Base-by-base conservation (phyloP, 208 protist species). In the Leishmania lainsoni region DNA sequence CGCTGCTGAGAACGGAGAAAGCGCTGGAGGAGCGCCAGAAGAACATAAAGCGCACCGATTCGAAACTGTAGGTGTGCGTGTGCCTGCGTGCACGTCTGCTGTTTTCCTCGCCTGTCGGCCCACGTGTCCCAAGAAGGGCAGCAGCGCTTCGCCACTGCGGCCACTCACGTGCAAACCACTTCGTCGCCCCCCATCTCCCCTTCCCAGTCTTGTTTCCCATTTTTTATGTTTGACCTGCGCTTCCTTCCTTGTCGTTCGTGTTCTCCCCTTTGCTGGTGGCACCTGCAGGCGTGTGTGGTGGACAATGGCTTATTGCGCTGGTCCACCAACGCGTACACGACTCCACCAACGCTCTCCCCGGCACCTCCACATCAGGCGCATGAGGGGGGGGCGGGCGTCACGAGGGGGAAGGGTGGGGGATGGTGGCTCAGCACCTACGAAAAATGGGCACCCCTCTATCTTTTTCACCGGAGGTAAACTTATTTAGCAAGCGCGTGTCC, bases 1-100 rank as follows among this genome's bases (percentile, higher is more conserved):
- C 90, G 39, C 81, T 98, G 17, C 87, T 92, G 76, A 83, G 90
- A 76, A 85, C 81, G 32, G 92, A 97, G 84, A 83, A 92, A 69
- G 89, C 90, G 26, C 86, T 97, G 29, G 76, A 80, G 61, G 76
- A 86, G 65, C 89, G 90, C 10, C 92, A 94, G 88, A 66, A 49
- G 29, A 87, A 91, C 80, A 86, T 86, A 48, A 84, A 84, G 76
- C 48, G 51, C 20, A 66, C 66, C 26, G 22, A 56, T 35, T 61
- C 89, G 14, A 91, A 92, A 79, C 76, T 91, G 79, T 94, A 87
- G 81, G 35, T n/a, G 45, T 56, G n/a, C n/a, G 48, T 58, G 48
- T n/a, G 39, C 29, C n/a, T 52, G 26, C 16, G 48, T 20, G 20
- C 5, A 39, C 14, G 48, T 52, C 48, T 22, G 5, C 20, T 20